A percentile compares a stretch with the other conserved stretches of the same genome.
Evolutionary conservation across 257 asterid species (phyloP).

Genomic region (Solanum dulcamara): DNA sequence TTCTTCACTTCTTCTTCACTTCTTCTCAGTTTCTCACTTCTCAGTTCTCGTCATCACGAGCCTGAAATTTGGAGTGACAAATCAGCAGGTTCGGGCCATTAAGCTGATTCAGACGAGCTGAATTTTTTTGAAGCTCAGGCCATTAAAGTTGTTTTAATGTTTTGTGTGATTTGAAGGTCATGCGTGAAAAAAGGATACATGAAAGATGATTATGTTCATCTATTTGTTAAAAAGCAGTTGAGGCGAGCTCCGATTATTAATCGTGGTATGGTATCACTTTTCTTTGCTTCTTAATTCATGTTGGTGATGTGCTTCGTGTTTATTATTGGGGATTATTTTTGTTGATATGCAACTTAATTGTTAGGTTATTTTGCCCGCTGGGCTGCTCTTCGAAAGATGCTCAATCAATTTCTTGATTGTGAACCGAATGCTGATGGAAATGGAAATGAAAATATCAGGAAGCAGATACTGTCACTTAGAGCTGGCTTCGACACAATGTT

Average conservation of each 20-base stretch:
- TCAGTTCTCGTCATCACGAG: no score
- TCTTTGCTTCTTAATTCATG: neutral
- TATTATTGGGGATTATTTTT: neutral
- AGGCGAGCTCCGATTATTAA: slow-evolving; percentile 93
- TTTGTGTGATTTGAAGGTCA: slow-evolving; percentile 35
- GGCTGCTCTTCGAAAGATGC: slow-evolving; percentile 76
- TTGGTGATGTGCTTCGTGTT: neutral
- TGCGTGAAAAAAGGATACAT: slow-evolving; percentile 85
- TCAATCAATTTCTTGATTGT: slow-evolving; percentile 67
- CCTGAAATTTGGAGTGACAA: no score
- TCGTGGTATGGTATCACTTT: slow-evolving; percentile 44
- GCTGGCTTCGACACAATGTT: slow-evolving; percentile 96
- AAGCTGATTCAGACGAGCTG: no score
- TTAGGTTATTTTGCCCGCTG: slow-evolving; percentile 92
- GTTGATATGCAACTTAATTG: neutral
- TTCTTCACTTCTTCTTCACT: no score
- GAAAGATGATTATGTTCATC: slow-evolving; percentile 71
- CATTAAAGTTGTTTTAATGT: no score
- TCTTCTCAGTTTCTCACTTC: no score
- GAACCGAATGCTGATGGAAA: slow-evolving; percentile 20
- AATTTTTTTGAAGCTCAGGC: no score
- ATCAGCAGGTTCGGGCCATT: no score
- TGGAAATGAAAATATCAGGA: slow-evolving; percentile 33
- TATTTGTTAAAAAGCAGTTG: slow-evolving; percentile 72
- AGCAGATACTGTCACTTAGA: slow-evolving; percentile 85